Percentiles rank a stretch among this genome's conserved stretches.
Evolutionary conservation across 257 asterid genomes (phyloP).

Genomic region (Primulina huaijiensis): DNA sequence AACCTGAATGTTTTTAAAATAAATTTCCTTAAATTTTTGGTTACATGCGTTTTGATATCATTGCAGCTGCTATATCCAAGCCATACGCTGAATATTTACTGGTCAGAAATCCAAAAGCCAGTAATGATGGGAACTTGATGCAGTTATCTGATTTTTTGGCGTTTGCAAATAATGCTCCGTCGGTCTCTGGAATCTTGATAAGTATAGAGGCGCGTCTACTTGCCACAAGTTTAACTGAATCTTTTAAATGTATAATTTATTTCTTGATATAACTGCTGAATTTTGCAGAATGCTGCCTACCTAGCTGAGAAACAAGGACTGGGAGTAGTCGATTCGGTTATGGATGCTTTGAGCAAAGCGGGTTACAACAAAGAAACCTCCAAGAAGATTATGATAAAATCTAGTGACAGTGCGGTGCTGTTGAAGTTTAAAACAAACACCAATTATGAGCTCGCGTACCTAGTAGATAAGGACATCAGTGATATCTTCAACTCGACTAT

Average conservation of each 20-base stretch:
- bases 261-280: background rate
- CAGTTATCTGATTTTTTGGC: conserved; percentile 57
- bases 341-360: conserved; percentile 46
- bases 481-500: conserved; percentile 61
- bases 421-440: conserved; percentile 37
- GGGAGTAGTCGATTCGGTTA: conserved; percentile 56
- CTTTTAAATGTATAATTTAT: background rate
- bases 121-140: conserved; percentile 39
- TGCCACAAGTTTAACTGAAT: background rate
- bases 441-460: conserved; percentile 65
- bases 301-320: conserved; percentile 66
- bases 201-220: conserved; percentile 54
- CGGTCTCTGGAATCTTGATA: conserved; percentile 70
- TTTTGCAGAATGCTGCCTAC: conserved; percentile 70
- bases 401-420: conserved; percentile 67
- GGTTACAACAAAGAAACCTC: conserved; percentile 48
- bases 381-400: conserved; percentile 59
- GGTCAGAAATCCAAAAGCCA: conserved; percentile 52
- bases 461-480: conserved; percentile 45
- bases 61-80: conserved; percentile 59
- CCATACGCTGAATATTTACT: conserved; percentile 31
- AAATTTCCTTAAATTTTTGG: background rate
- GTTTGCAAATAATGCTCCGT: conserved; percentile 50
- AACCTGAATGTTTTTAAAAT: background rate
- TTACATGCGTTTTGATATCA: conserved; percentile 21